Base-by-base conservation (phyloP, 2,329 filamentous ascomycete species). In the Hymenoscyphus fraxineus region DNA sequence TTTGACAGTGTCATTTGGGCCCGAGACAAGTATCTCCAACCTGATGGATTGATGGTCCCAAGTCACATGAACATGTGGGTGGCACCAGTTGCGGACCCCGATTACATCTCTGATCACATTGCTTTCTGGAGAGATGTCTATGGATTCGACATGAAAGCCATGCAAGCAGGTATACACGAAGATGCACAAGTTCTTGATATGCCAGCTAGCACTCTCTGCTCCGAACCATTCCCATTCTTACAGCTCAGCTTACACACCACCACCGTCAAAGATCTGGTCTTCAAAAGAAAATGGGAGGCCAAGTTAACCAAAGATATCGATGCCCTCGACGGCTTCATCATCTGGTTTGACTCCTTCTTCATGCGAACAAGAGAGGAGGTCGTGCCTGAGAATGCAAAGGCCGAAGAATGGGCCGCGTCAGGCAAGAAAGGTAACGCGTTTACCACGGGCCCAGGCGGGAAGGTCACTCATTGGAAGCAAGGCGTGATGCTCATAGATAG, bases 291-390 rank as follows among this genome's bases (percentile, higher is more conserved):
- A 3, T 96, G 92, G 80, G 75, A 83, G 62, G 83, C 87, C 10
- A 83, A 80, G 16, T 74, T 95, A 6, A 82, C 80, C 1, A 78
- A 83, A 56, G 84, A 89, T 66, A 80, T 89, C 63, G 86, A 90
- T 65, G 80, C 82, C 1, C 79, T 97, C n/a, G 92, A 97, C 74
- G 94, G 92, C 4, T 96, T 93, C 76, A 82, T 92, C 15, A 84
- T 97, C 70, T 97, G 93, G 92, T 97, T 97, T 75, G 94, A 98
- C 76, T 94, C 90, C 31, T 95, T 95, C 81, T 97, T 97, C 78
- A 85, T 90, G 69, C 86, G 88, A 10, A 83, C 84, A 0, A 79
- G 83, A 41, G 78, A 82, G 41, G 76, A 79, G 59, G 71, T 73
- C 35, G 74, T 85, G 58, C 80, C 80, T 9, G 78, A 82, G 38